Percentiles rank a stretch among this genome's conserved stretches.
Conservation (phyloP, 441 rosid species). For the Jatropha podagrica region DNA sequence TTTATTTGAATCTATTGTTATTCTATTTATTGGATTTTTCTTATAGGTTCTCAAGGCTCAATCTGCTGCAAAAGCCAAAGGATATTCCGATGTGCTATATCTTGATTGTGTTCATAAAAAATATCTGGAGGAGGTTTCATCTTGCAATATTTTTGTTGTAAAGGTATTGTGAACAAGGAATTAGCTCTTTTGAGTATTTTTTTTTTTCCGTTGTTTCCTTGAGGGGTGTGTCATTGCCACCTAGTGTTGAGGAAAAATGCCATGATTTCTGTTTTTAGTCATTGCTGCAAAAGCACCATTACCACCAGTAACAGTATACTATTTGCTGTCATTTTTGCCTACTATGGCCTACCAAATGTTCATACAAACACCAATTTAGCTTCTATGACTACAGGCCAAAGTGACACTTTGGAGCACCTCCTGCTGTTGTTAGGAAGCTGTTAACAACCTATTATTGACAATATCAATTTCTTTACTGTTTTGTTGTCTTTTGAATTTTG, state of each 20-base stretch:
- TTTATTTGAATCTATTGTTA: slow-evolving; percentile 2
- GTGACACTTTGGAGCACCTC: not conserved
- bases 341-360: not conserved
- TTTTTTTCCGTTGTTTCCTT: not conserved
- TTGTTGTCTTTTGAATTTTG: not conserved
- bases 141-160: slow-evolving; percentile 92
- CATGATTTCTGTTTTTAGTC: not conserved
- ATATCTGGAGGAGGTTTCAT: slow-evolving; percentile 90
- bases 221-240: not conserved
- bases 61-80: slow-evolving; percentile 84
- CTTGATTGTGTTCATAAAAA: slow-evolving; percentile 84
- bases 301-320: not conserved
- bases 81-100: slow-evolving; percentile 91
- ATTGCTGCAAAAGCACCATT: not conserved
- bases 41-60: slow-evolving; percentile 88
- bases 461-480: not conserved
- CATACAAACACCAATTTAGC: not conserved
- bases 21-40: slow-evolving; percentile 4
- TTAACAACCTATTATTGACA: not conserved
- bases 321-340: not conserved
- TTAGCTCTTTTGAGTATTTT: not conserved
- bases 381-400: not conserved
- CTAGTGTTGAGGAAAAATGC: not conserved
- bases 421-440: not conserved
- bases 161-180: slow-evolving; percentile 53